Percentiles rank a stretch among this genome's conserved stretches.
These are phyloP conservation scores for Dictyostelium intermedium DNA, from an alignment of 78 protist species.

Conservation along the genomic window DNA sequence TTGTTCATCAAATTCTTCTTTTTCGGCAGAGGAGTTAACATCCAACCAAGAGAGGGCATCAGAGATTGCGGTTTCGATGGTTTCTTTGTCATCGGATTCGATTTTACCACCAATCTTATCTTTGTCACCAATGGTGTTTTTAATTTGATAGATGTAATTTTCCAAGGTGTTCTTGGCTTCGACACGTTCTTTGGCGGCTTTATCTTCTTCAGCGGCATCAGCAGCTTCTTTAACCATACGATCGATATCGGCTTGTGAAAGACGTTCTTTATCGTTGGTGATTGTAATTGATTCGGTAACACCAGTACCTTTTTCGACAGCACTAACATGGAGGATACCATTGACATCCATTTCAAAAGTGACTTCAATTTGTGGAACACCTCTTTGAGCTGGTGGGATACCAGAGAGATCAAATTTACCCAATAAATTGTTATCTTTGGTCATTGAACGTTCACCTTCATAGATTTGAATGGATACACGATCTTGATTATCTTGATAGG, in stretches of 20 bases:
- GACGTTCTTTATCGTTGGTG: constrained; percentile 89
- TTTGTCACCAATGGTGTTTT: constrained; percentile 78
- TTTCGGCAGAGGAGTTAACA: constrained; percentile 86
- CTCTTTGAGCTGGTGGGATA: constrained; percentile 98
- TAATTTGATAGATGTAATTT: constrained; percentile 88
- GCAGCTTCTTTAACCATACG: constrained; percentile 95
- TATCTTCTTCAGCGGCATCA: constrained; percentile 93
- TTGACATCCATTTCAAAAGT: constrained; percentile 82
- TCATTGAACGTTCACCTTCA: constrained; percentile 97
- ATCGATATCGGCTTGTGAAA: constrained; percentile 93
- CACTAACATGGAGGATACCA: constrained; percentile 96
- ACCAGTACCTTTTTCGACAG: constrained; percentile 94
- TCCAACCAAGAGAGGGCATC: constrained; percentile 96
- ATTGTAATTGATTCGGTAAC: constrained; percentile 64
- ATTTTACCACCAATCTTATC: constrained; percentile 90
- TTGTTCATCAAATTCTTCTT: constrained; percentile 96
- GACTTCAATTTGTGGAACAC: constrained; percentile 95
- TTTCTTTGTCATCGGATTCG: constrained; percentile 87
- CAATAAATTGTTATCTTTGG: constrained; percentile 95
- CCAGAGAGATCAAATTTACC: constrained; percentile 96
- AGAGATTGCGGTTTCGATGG: constrained; percentile 87
- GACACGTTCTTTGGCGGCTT: constrained; percentile 74
- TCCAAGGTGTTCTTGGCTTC: constrained; percentile 93
- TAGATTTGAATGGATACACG: constrained; percentile 93
- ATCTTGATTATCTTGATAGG: constrained; percentile 97